Evolutionary conservation across 495 filamentous ascomycete species (phyloP).

Genomic region (Trichocladium uniseriatum): DNA sequence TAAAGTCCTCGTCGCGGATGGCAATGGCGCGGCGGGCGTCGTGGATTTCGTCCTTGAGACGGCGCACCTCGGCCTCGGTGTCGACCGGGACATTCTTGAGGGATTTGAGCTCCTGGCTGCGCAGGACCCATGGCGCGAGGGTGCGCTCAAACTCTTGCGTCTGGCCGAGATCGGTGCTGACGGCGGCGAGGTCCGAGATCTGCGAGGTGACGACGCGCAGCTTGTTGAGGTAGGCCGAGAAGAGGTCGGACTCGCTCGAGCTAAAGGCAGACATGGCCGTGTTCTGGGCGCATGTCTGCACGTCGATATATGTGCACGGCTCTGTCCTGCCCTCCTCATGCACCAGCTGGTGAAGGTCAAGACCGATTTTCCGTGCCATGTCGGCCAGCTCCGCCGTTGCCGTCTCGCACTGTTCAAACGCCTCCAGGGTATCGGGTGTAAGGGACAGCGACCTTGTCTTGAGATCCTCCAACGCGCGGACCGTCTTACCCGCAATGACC

Average conservation of each 20-base stretch:
- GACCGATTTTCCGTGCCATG: conserved; percentile 57
- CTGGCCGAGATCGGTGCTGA: conserved; percentile 65
- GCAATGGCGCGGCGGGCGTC: conserved; percentile 56
- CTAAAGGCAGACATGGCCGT: conserved; percentile 43
- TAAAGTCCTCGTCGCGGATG: conserved; percentile 55
- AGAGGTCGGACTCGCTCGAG: conserved; percentile 48
- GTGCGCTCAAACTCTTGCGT: conserved; percentile 77
- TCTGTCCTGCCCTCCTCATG: conserved; percentile 66
- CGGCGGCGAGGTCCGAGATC: conserved; percentile 61
- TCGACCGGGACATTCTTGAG: conserved; percentile 71
- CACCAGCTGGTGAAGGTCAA: conserved; percentile 53
- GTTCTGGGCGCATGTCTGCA: conserved; percentile 51
- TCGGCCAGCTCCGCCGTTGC: conserved; percentile 57
- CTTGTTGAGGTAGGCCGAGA: conserved; percentile 58
- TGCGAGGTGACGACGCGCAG: conserved; percentile 55
- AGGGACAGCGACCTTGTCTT: conserved; percentile 69
- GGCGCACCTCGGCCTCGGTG: conserved; percentile 67
- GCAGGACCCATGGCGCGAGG: conserved; percentile 69
- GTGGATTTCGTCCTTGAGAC: conserved; percentile 62
- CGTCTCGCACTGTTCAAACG: conserved; percentile 49
- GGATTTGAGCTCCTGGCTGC: conserved; percentile 65
- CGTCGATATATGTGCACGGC: conserved; percentile 54
- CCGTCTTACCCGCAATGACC: conserved; percentile 71
- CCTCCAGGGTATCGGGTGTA: conserved; percentile 43
- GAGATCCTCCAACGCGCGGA: conserved; percentile 68